Evolutionary conservation across 257 asterid genomes (phyloP), one percentile per base, ranked within the genome.

Genomic region (Paraleonurus japonicus): DNA sequence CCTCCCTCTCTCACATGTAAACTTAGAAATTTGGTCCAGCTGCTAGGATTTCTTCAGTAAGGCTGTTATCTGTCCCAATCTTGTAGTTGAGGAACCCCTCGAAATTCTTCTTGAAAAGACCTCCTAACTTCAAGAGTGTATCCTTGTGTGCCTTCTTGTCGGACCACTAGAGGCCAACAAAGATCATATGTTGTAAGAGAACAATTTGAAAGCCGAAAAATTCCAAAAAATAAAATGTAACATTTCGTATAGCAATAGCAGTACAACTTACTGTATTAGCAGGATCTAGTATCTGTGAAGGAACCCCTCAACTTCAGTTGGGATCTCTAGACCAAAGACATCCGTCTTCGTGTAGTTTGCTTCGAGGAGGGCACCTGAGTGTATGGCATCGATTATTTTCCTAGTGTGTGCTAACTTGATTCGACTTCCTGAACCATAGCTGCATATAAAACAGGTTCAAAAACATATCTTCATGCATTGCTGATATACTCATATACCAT

Each of bases 311-410:
- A 92, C 59, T 76, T 70, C 89, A 33, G 89, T 85, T 0, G 97
- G 97, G 72, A 91, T 91, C 78, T 91, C 95, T 4, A 91, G 71
- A 35, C 92, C 92, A 50, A 89, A 91, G 22, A 87, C 91, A 10
- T 92, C 89, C 0, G 95, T 89, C 80, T 76, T 89, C 32, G 54
- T 75, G 83, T 89, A 91, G 7, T 81, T 86, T 1, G 87, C 96
- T 2, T 87, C 11, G 45, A 88, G 41, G 55, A 92, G 96, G 17
- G 66, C 78, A 12, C 98, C 97, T 0, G 96, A 86, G 82, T 92
- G 98, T 62, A 92, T 92, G 63, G 96, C 92, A 58, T 92, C 96
- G 1, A 92, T 92, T 57, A 92, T 92, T 75, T 88, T 92, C 84
- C 98, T 84, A 0, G 98, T 92, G 76, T 90, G 85, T 24, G 96